Percentiles rank a stretch among this genome's conserved stretches.
These are phyloP conservation scores for Cordyceps militaris DNA, from an alignment of 2,329 filamentous ascomycete genomes.

Conservation along the genomic window DNA sequence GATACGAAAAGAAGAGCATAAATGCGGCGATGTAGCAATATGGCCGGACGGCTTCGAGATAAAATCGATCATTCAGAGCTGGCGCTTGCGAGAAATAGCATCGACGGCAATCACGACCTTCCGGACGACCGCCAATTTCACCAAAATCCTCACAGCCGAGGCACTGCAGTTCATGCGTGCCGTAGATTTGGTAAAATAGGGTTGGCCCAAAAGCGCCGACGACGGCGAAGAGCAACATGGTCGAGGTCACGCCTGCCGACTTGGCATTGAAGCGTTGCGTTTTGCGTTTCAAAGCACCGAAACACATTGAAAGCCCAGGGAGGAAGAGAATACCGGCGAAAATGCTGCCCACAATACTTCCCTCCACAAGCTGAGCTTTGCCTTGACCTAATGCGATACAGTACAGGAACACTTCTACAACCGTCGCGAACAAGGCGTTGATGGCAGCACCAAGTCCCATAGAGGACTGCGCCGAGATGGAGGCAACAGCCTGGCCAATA, in stretches of 20 bases:
- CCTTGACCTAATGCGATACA: constrained; percentile 89
- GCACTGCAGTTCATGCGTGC: constrained; percentile 92
- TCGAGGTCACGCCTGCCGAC: constrained; percentile 93
- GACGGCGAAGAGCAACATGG: constrained; percentile 93
- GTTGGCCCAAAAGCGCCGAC: constrained; percentile 94
- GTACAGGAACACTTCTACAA: constrained; percentile 97
- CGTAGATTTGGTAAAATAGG: constrained; percentile 97
- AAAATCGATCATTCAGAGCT: constrained; percentile 80
- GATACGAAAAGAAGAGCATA: constrained; percentile 84
- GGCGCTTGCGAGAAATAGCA: constrained; percentile 92
- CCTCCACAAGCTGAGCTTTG: constrained; percentile 88
- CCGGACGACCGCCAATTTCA: constrained; percentile 28
- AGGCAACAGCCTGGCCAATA: constrained; percentile 95
- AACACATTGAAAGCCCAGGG: constrained; percentile 96
- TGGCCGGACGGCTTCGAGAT: constrained; percentile 79
- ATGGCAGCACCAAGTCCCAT: constrained; percentile 97
- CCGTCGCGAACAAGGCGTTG: constrained; percentile 96
- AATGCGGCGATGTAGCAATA: constrained; percentile 86
- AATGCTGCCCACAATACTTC: constrained; percentile 95
- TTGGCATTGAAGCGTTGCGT: constrained; percentile 97
- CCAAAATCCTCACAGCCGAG: constrained; percentile 50
- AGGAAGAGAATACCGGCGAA: constrained; percentile 94
- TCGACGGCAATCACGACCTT: constrained; percentile 71
- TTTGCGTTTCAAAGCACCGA: constrained; percentile 94
- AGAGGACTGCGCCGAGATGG: constrained; percentile 95